Evolutionary conservation across 2,329 filamentous ascomycete genomes (phyloP).

Genomic region (Incumbomyces delicatus): DNA sequence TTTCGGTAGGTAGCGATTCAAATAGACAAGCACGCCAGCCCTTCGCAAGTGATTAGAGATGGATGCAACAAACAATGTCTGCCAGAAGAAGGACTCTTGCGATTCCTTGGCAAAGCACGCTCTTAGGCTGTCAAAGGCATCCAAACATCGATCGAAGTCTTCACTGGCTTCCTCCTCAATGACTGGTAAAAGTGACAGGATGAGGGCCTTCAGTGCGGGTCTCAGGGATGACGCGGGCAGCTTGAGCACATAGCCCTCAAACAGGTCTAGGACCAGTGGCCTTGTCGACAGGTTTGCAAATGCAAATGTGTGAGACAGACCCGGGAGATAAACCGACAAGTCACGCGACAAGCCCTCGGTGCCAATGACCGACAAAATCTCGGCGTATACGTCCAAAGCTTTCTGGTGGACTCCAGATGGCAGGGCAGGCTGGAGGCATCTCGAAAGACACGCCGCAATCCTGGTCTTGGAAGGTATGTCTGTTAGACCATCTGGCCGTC

Average conservation of each 20-base stretch:
- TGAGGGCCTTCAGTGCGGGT: conserved; percentile 80
- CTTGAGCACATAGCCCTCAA: conserved; percentile 69
- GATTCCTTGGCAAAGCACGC: conserved; percentile 51
- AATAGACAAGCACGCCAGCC: conserved; percentile 77
- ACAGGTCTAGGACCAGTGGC: conserved; percentile 70
- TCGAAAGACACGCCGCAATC: conserved; percentile 82
- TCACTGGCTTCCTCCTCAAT: conserved; percentile 94
- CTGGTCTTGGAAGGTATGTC: conserved; percentile 70
- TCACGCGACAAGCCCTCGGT: conserved; percentile 69
- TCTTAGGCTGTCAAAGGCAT: conserved; percentile 69
- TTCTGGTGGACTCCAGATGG: conserved; percentile 98
- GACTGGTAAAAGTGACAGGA: conserved; percentile 80
- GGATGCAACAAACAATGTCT: conserved; percentile 87
- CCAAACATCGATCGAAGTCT: conserved; percentile 83
- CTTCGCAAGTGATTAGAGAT: conserved; percentile 82
- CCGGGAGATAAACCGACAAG: conserved; percentile 78
- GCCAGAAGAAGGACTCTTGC: conserved; percentile 89
- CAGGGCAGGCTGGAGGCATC: conserved; percentile 86
- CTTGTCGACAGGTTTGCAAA: conserved; percentile 91
- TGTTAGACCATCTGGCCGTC: conserved; percentile 61
- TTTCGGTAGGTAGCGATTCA: conserved; percentile 67
- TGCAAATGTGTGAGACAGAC: conserved; percentile 76
- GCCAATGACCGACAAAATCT: conserved; percentile 73
- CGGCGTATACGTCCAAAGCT: conserved; percentile 82
- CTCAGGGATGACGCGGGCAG: conserved; percentile 63